Conservation (phyloP, 2,329 filamentous ascomycete genomes). For the Arthroderma uncinatum region DNA sequence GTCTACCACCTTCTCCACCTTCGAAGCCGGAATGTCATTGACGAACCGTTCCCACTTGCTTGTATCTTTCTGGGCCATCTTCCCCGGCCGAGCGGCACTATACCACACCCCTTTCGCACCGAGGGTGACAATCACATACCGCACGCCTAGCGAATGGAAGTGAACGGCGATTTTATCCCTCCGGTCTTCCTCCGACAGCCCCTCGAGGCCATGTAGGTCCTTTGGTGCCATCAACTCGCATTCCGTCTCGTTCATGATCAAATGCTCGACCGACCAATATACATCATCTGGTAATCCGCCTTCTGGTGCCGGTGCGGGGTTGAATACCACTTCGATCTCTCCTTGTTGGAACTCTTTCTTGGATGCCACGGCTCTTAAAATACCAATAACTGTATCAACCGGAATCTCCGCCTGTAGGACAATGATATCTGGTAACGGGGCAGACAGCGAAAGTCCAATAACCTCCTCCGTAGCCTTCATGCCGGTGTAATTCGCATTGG, state of each 20-base stretch:
- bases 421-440: slow-evolving; percentile 49
- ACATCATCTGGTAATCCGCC: slow-evolving; percentile 54
- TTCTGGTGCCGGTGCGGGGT: slow-evolving; percentile 78
- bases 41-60: slow-evolving; percentile 20
- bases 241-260: slow-evolving; percentile 87
- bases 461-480: slow-evolving; percentile 32
- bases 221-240: slow-evolving; percentile 59
- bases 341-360: slow-evolving; percentile 34
- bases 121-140: slow-evolving; percentile 71
- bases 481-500: slow-evolving; percentile 54
- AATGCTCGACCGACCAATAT: slow-evolving; percentile 58
- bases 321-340: slow-evolving; percentile 59
- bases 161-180: slow-evolving; percentile 46
- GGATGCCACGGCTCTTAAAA: slow-evolving; percentile 35
- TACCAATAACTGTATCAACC: slow-evolving; percentile 51
- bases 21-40: slow-evolving; percentile 48
- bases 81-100: slow-evolving; percentile 43
- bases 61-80: slow-evolving; percentile 30
- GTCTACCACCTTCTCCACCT: slow-evolving; percentile 66
- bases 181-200: slow-evolving; percentile 33
- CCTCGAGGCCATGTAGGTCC: slow-evolving; percentile 19
- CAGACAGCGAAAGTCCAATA: slow-evolving; percentile 25
- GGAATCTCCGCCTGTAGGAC: slow-evolving; percentile 73
- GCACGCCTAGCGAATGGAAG: slow-evolving; percentile 60
- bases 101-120: slow-evolving; percentile 66